Percentiles rank a stretch among this genome's conserved stretches.
These are phyloP conservation scores for Globisporangium nodosum DNA, from an alignment of 352 stramenopile species.

Conservation along the genomic window DNA sequence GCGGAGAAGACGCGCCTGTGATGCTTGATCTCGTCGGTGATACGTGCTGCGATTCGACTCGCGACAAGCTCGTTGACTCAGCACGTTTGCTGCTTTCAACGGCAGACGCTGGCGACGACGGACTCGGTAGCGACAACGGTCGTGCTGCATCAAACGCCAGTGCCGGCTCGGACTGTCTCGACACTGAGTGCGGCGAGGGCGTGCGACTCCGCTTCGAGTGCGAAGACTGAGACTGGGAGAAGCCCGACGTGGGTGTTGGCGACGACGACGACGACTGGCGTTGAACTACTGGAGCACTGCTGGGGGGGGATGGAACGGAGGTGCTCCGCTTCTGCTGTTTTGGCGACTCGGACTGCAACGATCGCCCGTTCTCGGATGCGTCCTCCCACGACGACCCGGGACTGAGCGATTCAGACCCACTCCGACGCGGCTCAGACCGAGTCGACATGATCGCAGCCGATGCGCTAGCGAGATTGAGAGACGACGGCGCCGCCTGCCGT, in stretches of 20 bases:
- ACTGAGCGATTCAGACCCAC: not conserved
- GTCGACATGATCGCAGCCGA: constrained; percentile 14
- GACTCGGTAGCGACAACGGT: not conserved
- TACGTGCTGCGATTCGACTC: not conserved
- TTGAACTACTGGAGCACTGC: not conserved
- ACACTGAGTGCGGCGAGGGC: not conserved
- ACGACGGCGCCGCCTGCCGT: not conserved
- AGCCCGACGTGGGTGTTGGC: not conserved
- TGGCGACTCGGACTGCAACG: not conserved
- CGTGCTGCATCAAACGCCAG: not conserved
- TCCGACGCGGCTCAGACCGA: not conserved
- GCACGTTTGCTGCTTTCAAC: not conserved
- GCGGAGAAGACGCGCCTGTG: constrained; percentile 1
- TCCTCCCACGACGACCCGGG: not conserved
- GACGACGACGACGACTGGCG: constrained; percentile 2
- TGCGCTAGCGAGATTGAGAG: constrained; percentile 8
- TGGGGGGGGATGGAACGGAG: not conserved
- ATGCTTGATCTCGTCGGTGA: not conserved
- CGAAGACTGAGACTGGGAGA: constrained; percentile 2
- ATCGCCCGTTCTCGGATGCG: not conserved
- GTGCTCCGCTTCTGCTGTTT: constrained; percentile 1
- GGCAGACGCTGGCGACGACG: not conserved
- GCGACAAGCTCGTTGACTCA: not conserved
- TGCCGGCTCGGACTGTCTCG: constrained; percentile 1
- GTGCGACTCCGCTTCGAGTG: constrained; percentile 1